phyloP scores from a whole-genome alignment of 179 eudicot species.

The Carnegiea gigantea region DNA sequence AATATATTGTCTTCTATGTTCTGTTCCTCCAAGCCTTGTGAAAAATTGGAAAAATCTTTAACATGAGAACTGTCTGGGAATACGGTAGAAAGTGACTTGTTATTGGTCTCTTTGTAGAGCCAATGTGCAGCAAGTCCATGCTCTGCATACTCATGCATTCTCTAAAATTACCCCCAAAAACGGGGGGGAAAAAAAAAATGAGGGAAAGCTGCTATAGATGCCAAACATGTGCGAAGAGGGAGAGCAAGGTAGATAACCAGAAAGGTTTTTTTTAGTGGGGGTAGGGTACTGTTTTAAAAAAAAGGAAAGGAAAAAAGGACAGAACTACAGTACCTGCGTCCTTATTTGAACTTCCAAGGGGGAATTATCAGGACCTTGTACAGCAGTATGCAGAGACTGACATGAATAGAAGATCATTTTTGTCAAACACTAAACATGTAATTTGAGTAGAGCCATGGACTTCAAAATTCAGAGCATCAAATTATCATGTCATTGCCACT shows the following conservation, averaged over 20 bases:
- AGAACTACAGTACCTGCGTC: conserved; percentile 58
- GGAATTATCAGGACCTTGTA: conserved; percentile 79
- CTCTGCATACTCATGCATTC: conserved; percentile 96
- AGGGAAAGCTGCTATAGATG: conserved; percentile 11
- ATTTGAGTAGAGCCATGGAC: background rate
- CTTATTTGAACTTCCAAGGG: conserved; percentile 95
- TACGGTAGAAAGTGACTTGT: conserved; percentile 37
- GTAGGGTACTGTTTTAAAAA: background rate
- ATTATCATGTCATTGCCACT: background rate
- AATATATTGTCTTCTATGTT: conserved; percentile 38
- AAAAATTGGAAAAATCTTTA: conserved; percentile 37
- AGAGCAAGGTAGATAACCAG: background rate
- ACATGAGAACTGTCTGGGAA: conserved; percentile 40
- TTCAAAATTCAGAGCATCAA: background rate
- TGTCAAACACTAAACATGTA: background rate
- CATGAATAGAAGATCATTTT: conserved; percentile 27
- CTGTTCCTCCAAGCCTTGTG: conserved; percentile 52
- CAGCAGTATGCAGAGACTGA: conserved; percentile 98
- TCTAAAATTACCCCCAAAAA: conserved; percentile 37
- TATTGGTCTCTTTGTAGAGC: conserved; percentile 89
- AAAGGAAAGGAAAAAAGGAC: background rate
- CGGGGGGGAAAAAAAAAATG: background rate
- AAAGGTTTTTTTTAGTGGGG: background rate
- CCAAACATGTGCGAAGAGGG: background rate
- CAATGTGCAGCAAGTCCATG: conserved; percentile 98